A percentile compares a stretch with the other conserved stretches of the same genome.
Evolutionary conservation across 441 rosid species (phyloP).

Genomic region (Mallotus japonicus): DNA sequence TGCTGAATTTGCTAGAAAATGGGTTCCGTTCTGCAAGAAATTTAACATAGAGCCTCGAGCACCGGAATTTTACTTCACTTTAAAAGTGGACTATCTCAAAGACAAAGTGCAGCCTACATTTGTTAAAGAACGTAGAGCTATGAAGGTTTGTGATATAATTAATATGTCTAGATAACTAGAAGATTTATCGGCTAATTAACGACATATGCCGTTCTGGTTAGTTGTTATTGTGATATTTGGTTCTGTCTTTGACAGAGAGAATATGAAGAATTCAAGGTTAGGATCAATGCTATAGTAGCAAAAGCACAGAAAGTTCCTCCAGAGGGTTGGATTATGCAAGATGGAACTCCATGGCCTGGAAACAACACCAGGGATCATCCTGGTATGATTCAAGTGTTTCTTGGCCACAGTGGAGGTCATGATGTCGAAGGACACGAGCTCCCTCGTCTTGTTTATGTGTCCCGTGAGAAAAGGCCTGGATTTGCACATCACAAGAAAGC

Average conservation of each 20-base stretch:
- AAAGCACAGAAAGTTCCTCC: conserved; percentile 74
- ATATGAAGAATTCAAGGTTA: conserved; percentile 91
- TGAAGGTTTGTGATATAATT: conserved; percentile 60
- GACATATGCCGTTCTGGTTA: not conserved
- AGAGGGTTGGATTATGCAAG: conserved; percentile 96
- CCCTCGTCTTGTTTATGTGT: conserved; percentile 82
- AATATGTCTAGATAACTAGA: not conserved
- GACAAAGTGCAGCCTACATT: conserved; percentile 94
- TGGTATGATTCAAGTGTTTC: conserved; percentile 95
- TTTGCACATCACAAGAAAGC: conserved; percentile 88
- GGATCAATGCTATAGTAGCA: conserved; percentile 85
- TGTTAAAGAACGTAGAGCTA: conserved; percentile 88
- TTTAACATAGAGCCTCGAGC: conserved; percentile 54
- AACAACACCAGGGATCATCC: conserved; percentile 95
- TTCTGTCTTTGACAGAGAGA: conserved; percentile 58
- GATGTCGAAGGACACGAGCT: conserved; percentile 87
- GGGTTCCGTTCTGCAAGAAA: conserved; percentile 71
- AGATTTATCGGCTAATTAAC: not conserved
- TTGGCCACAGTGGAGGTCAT: conserved; percentile 77
- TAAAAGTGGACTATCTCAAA: conserved; percentile 84
- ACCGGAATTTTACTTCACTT: conserved; percentile 71
- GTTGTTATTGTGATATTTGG: conserved; percentile 4
- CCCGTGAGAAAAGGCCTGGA: conserved; percentile 95
- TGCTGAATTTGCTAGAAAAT: conserved; percentile 51
- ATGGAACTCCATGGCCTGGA: conserved; percentile 99